phyloP scores from a whole-genome alignment of 768 basidiomycete species.

The Pholiota conissans region DNA sequence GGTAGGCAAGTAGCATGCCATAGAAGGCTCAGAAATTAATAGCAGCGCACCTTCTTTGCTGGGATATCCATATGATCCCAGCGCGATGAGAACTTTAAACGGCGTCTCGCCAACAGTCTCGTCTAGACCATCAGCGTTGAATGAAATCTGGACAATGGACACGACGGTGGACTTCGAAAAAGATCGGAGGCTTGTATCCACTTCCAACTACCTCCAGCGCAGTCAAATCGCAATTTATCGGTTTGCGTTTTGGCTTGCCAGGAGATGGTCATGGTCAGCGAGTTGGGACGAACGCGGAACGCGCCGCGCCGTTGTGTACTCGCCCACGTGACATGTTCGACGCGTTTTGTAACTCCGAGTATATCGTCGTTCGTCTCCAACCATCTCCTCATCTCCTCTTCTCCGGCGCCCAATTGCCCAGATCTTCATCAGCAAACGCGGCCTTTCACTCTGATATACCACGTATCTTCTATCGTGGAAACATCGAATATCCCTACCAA shows the following conservation, averaged over 20 bases:
- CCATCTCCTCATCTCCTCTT: not conserved
- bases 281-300: not conserved
- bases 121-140: not conserved
- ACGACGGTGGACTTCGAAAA: not conserved
- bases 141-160: not conserved
- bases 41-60: not conserved
- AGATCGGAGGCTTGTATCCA: not conserved
- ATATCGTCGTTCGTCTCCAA: not conserved
- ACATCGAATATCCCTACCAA: not conserved
- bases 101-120: not conserved
- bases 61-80: not conserved
- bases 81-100: not conserved
- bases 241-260: not conserved
- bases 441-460: not conserved
- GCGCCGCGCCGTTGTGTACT: not conserved
- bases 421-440: not conserved
- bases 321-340: slow-evolving; percentile 11
- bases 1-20: not conserved
- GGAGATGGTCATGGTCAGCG: not conserved
- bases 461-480: not conserved
- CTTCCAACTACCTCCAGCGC: not conserved
- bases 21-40: not conserved
- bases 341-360: slow-evolving; percentile 5
- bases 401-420: not conserved
- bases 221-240: not conserved